Conservation (phyloP, 768 basidiomycete species). For the Porpolomopsis calyptriformis region DNA sequence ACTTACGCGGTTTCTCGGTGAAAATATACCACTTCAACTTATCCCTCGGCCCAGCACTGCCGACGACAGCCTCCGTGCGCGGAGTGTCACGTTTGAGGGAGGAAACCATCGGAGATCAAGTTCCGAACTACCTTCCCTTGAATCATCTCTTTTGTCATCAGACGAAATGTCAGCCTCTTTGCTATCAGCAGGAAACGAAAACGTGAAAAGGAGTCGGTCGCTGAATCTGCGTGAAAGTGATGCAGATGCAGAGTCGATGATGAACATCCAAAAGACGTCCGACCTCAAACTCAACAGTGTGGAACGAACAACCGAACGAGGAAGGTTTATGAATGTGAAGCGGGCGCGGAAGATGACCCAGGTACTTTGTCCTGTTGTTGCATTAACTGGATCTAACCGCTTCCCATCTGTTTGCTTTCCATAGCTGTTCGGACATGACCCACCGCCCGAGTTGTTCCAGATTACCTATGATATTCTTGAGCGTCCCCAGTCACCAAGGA, state of each 20-base stretch:
- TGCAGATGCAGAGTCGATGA: neutral
- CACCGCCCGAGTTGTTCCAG: constrained; percentile 33
- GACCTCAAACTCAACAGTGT: neutral
- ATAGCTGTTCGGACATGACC: constrained; percentile 42
- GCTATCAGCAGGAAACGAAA: neutral
- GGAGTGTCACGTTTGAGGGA: neutral
- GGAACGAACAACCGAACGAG: constrained; percentile 19
- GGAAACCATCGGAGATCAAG: constrained; percentile 6
- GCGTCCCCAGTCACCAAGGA: neutral
- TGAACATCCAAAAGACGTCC: neutral
- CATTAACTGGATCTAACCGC: neutral
- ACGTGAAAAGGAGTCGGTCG: constrained; percentile 22
- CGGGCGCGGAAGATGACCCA: constrained; percentile 43
- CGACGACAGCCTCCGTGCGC: neutral
- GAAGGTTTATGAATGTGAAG: constrained; percentile 31
- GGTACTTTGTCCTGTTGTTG: constrained; percentile 20
- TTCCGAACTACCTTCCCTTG: constrained; percentile 3
- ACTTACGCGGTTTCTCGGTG: constrained; percentile 11
- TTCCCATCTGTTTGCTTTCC: neutral
- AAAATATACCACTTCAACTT: constrained; percentile 27
- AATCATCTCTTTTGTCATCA: neutral
- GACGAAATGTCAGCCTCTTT: neutral
- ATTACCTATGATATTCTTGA: constrained; percentile 18
- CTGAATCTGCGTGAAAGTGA: constrained; percentile 14
- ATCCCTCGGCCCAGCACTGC: constrained; percentile 12